These are phyloP conservation scores for Begonia masoniana DNA, from an alignment of 306 rosid genomes.

Conservation along the genomic window DNA sequence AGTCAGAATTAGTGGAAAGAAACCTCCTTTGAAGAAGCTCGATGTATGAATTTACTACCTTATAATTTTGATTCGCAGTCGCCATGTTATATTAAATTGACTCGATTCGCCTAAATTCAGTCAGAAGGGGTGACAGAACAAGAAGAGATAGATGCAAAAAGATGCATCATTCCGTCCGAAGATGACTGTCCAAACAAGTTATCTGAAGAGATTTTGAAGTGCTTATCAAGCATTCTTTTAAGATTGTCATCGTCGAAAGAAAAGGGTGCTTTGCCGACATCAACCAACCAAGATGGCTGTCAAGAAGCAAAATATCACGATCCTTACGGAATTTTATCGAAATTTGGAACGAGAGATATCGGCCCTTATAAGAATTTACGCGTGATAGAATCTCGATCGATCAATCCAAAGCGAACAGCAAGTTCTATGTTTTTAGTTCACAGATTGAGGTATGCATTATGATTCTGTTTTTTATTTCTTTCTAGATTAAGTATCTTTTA, in stretches of 20 bases:
- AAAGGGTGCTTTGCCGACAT: constrained; percentile 17
- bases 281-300: constrained; percentile 15
- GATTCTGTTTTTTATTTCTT: constrained; percentile 4
- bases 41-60: constrained; percentile 22
- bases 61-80: constrained; percentile 1
- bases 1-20: constrained; percentile 26
- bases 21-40: constrained; percentile 31
- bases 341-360: constrained; percentile 55
- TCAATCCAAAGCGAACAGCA: constrained; percentile 52
- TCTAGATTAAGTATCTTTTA: background rate
- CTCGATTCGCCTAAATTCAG: constrained; percentile 29
- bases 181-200: constrained; percentile 63
- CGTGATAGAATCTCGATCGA: constrained; percentile 41
- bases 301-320: constrained; percentile 29
- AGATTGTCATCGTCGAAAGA: constrained; percentile 46
- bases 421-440: constrained; percentile 53
- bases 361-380: constrained; percentile 50
- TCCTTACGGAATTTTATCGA: constrained; percentile 54
- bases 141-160: constrained; percentile 25
- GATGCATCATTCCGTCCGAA: constrained; percentile 11
- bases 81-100: constrained; percentile 1
- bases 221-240: constrained; percentile 64
- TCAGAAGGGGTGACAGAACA: constrained; percentile 25
- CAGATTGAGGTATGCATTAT: constrained; percentile 57
- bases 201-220: constrained; percentile 68